Percentiles rank a stretch among this genome's conserved stretches.
phyloP scores from a whole-genome alignment of 805 yeast genomes.

The Yamadazyma akitaensis region DNA sequence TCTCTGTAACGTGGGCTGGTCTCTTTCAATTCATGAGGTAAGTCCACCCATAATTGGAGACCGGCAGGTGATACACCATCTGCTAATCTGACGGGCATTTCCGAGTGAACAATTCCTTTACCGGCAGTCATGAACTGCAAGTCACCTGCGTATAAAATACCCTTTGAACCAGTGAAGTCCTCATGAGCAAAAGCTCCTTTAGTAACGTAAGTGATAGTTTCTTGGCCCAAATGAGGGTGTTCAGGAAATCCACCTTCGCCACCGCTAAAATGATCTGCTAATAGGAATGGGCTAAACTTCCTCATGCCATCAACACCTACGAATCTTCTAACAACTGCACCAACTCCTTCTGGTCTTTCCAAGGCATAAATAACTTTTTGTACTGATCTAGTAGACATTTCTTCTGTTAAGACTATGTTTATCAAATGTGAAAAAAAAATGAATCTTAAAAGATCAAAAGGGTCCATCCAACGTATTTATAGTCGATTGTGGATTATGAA shows the following conservation, averaged over 20 bases:
- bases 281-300: conserved; percentile 76
- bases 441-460: background rate
- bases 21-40: conserved; percentile 61
- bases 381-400: conserved; percentile 26
- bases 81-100: conserved; percentile 67
- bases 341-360: conserved; percentile 82
- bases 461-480: conserved; percentile 5
- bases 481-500: background rate
- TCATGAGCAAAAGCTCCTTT: conserved; percentile 40
- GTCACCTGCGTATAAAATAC: conserved; percentile 76
- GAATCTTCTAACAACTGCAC: conserved; percentile 81
- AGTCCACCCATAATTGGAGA: conserved; percentile 85
- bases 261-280: conserved; percentile 70
- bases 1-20: conserved; percentile 77
- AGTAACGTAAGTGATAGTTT: conserved; percentile 32
- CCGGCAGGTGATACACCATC: conserved; percentile 52
- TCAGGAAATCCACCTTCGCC: conserved; percentile 59
- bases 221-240: conserved; percentile 41
- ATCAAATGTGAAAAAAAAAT: conserved; percentile 5
- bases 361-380: conserved; percentile 42
- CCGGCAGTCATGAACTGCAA: conserved; percentile 95
- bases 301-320: conserved; percentile 67
- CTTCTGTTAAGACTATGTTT: background rate
- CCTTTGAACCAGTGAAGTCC: conserved; percentile 84
- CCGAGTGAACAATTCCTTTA: conserved; percentile 79